A percentile compares a stretch with the other conserved stretches of the same genome.
Conservation (phyloP, 2,329 filamentous ascomycete species). For the Clarireedia monteithiana region DNA sequence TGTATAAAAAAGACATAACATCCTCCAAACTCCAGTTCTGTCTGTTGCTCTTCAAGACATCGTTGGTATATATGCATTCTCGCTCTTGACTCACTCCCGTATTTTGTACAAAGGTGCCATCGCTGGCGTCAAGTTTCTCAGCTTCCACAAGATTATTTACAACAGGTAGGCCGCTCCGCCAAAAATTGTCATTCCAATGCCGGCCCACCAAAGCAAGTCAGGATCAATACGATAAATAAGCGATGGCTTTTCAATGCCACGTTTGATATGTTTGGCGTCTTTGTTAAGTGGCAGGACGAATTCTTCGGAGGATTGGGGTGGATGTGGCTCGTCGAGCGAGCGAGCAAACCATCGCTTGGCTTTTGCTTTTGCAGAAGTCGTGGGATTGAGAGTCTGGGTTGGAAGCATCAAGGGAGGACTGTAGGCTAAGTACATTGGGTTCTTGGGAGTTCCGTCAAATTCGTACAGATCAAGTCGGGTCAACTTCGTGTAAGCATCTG, state of each 20-base stretch:
- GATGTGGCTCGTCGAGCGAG: conserved; percentile 21
- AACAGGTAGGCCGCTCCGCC: conserved; percentile 29
- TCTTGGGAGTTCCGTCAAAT: conserved; percentile 56
- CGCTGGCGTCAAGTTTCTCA: neutral
- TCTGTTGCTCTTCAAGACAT: neutral
- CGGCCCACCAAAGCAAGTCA: conserved; percentile 28
- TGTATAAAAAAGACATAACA: conserved; percentile 11
- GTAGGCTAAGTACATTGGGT: conserved; percentile 60
- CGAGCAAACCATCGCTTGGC: conserved; percentile 27
- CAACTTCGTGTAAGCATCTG: conserved; percentile 54
- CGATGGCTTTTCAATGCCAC: conserved; percentile 13
- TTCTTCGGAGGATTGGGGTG: conserved; percentile 31
- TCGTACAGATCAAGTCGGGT: conserved; percentile 56
- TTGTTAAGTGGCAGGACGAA: conserved; percentile 24
- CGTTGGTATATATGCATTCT: conserved; percentile 16
- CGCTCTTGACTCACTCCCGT: conserved; percentile 6
- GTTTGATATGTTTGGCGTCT: conserved; percentile 25
- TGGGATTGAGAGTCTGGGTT: conserved; percentile 56
- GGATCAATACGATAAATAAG: conserved; percentile 22
- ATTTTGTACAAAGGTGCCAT: conserved; percentile 16
- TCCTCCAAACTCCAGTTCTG: conserved; percentile 4
- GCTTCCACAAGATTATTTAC: conserved; percentile 10
- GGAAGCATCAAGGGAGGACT: conserved; percentile 62
- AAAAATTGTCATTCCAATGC: conserved; percentile 29
- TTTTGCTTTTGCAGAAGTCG: conserved; percentile 31